Base-by-base conservation (phyloP, 768 basidiomycete species). In the Pleurotus eryngii region DNA sequence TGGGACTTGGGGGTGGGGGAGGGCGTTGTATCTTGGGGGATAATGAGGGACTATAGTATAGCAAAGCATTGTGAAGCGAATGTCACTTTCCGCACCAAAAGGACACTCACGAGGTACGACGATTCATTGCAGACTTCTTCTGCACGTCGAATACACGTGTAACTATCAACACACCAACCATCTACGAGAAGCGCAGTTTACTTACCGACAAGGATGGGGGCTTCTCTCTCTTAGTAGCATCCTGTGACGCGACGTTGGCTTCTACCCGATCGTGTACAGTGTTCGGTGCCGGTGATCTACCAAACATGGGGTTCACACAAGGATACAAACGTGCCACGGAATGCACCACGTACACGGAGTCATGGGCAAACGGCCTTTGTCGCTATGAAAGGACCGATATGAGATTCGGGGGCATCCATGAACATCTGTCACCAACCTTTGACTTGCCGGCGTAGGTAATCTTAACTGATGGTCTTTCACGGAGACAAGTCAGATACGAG, bases 1-100 rank as follows among this genome's bases (percentile, higher is more conserved):
- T 46, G 54, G 58, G 59, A 47, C 50, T 50, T 40, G 58, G 49
- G 48, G 51, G 49, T 12, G 59, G 54, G 27, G 59, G 45, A 7
- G 64, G 48, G 48, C 61, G 59, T 50, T 62, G 57, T 5, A 17
- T 12, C n/a, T 54, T 54, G 39, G 51, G 51, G 38, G 51, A 54
- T 24, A 11, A 7, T 18, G 51, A 39, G 37, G 37, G 51, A 24
- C 51, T 54, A 15, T n/a, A 22, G n/a, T 3, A 7, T n/a, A 22
- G 18, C 27, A 11, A 30, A 18, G 35, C 7, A 14, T 49, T 27
- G 22, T 49, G n/a, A 35, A 27, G 38, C 5, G 30, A 4, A 35
- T 4, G 27, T 4, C 30, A 35, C 30, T 11, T 35, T 11, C 30
- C 11, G 30, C 30, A 35, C 30, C 30, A 35, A 35, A 35, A 35